A percentile compares a stretch with the other conserved stretches of the same genome.
Conservation (phyloP, 1,284 basidiomycete species). For the Leccinum griseonigrum region DNA sequence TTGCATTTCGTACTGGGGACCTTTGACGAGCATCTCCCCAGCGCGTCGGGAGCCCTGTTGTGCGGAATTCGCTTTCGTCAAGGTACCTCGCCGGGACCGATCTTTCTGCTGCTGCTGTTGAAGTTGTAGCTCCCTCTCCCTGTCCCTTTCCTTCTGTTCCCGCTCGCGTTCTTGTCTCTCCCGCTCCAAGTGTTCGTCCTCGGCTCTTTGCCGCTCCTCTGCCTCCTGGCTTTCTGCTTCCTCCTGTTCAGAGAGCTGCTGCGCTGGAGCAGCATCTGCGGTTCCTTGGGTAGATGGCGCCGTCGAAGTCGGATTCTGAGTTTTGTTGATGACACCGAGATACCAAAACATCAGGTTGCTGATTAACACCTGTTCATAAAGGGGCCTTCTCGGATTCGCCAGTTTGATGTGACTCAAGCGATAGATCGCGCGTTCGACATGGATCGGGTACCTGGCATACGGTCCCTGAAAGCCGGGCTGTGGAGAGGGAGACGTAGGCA, state of each 20-base stretch:
- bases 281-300: constrained; percentile 27
- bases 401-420: constrained; percentile 97
- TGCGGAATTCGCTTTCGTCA: constrained; percentile 50
- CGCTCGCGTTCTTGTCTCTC: constrained; percentile 47
- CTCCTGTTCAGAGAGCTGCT: constrained; percentile 29
- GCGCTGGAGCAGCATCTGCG: constrained; percentile 9
- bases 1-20: constrained; percentile 92
- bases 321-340: constrained; percentile 94
- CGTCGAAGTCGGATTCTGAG: constrained; percentile 47
- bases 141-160: constrained; percentile 44
- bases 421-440: constrained; percentile 98
- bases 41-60: constrained; percentile 51
- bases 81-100: constrained; percentile 51
- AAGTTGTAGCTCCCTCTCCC: constrained; percentile 39
- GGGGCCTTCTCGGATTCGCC: constrained; percentile 91
- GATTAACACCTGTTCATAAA: constrained; percentile 98
- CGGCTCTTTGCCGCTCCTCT: constrained; percentile 47
- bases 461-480: constrained; percentile 55
- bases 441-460: constrained; percentile 91
- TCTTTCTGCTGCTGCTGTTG: constrained; percentile 50
- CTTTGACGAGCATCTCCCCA: constrained; percentile 83
- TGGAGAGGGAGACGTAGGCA: constrained; percentile 60
- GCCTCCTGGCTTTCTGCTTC: constrained; percentile 39
- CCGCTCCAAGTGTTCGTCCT: constrained; percentile 41
- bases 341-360: constrained; percentile 99